Conservation (phyloP, 805 yeast genomes). For the Kazachstania viticola region DNA sequence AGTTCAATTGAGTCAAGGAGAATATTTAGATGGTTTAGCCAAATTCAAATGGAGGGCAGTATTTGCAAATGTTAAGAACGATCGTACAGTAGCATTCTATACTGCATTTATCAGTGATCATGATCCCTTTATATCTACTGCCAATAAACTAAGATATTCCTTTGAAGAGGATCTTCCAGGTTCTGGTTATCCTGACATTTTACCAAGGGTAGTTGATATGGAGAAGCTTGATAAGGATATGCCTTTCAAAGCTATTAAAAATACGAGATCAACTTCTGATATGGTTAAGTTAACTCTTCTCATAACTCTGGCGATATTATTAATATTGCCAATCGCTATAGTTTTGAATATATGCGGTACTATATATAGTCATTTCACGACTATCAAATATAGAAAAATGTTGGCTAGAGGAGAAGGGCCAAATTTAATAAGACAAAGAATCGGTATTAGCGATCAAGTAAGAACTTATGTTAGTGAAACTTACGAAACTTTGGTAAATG, state of each 20-base stretch:
- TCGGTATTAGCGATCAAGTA: slow-evolving; percentile 17
- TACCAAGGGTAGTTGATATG: slow-evolving; percentile 21
- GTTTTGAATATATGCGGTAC: slow-evolving; percentile 20
- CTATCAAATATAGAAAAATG: slow-evolving; percentile 16
- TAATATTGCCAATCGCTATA: slow-evolving; percentile 19
- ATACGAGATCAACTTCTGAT: neutral
- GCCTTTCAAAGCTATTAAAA: slow-evolving; percentile 1
- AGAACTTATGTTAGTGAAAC: slow-evolving; percentile 15
- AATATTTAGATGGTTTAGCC: slow-evolving; percentile 43
- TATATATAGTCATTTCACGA: slow-evolving; percentile 20
- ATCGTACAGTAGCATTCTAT: slow-evolving; percentile 79
- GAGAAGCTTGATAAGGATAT: slow-evolving; percentile 9
- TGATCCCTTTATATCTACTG: slow-evolving; percentile 59
- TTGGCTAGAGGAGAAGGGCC: slow-evolving; percentile 15
- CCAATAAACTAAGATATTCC: slow-evolving; percentile 36
- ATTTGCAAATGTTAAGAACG: slow-evolving; percentile 70
- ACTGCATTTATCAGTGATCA: slow-evolving; percentile 66
- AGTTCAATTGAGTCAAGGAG: slow-evolving; percentile 28
- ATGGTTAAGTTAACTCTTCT: neutral
- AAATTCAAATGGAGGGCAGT: slow-evolving; percentile 45
- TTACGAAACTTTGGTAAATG: slow-evolving; percentile 15
- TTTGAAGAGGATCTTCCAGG: slow-evolving; percentile 33
- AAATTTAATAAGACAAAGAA: slow-evolving; percentile 10
- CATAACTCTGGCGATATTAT: slow-evolving; percentile 1
- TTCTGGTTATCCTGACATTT: slow-evolving; percentile 7